Conservation (phyloP, 257 asterid genomes). For the Fraxinus anomala region DNA sequence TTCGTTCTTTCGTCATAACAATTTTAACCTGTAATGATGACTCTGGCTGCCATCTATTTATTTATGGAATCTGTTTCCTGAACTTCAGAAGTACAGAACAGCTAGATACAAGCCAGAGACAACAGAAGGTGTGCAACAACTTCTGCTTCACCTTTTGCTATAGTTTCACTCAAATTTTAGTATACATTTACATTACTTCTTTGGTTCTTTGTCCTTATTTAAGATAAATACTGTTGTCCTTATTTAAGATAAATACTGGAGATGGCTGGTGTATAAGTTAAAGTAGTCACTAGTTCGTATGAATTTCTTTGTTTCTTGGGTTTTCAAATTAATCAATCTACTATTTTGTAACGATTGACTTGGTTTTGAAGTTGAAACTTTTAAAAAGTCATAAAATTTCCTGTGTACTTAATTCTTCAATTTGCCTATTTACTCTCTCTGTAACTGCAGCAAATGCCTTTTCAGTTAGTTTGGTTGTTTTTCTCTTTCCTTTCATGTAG, state of each 20-base stretch:
- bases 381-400: neutral
- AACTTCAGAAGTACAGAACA: slow-evolving; percentile 84
- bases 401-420: neutral
- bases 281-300: neutral
- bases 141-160: slow-evolving; percentile 12
- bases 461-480: neutral
- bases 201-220: neutral
- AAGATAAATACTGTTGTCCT: neutral
- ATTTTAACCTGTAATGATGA: slow-evolving; percentile 13
- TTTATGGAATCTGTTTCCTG: slow-evolving; percentile 25
- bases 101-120: slow-evolving; percentile 88
- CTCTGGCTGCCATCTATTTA: slow-evolving; percentile 23
- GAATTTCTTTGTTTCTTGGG: neutral
- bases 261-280: neutral
- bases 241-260: neutral
- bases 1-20: slow-evolving; percentile 8
- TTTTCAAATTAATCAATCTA: neutral
- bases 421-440: neutral
- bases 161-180: slow-evolving; percentile 11
- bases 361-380: neutral
- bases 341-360: neutral
- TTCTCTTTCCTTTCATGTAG: neutral
- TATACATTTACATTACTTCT: neutral
- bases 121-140: slow-evolving; percentile 60
- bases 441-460: neutral